Evolutionary conservation across 2,329 filamentous ascomycete species (phyloP).

Genomic region (Penicillium janthinellum): DNA sequence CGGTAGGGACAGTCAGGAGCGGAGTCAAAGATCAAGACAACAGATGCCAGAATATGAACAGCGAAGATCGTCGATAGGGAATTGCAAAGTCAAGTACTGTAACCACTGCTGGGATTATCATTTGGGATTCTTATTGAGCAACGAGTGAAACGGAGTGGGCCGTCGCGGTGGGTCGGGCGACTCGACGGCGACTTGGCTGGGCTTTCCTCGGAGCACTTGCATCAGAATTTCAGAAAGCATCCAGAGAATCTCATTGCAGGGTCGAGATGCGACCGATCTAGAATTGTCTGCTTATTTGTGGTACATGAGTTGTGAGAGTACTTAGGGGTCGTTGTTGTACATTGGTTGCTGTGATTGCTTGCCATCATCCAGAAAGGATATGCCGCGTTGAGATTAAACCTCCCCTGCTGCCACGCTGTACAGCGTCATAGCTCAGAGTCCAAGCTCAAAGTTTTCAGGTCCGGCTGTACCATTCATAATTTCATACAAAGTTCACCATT

Average conservation of each 20-base stretch:
- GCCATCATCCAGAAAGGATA: not conserved
- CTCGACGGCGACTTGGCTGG: constrained; percentile 7
- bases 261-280: not conserved
- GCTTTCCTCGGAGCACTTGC: not conserved
- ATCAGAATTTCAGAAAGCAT: too few species aligned
- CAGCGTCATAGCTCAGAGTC: not conserved
- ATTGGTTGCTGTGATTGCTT: not conserved
- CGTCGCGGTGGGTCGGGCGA: constrained; percentile 3
- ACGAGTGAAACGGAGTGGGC: constrained; percentile 19
- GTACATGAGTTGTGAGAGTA: not conserved
- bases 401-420: not conserved
- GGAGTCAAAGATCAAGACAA: not conserved
- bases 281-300: not conserved
- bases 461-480: not conserved
- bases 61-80: not conserved
- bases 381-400: not conserved
- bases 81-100: not conserved
- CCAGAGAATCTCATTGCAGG: not conserved
- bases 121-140: not conserved
- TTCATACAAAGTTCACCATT: not conserved
- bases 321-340: not conserved
- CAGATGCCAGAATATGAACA: not conserved
- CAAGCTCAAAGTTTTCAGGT: not conserved
- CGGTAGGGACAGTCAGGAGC: not conserved
- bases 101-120: not conserved